phyloP scores from a whole-genome alignment of 768 basidiomycete species.

The Suillus fuscotomentosus region DNA sequence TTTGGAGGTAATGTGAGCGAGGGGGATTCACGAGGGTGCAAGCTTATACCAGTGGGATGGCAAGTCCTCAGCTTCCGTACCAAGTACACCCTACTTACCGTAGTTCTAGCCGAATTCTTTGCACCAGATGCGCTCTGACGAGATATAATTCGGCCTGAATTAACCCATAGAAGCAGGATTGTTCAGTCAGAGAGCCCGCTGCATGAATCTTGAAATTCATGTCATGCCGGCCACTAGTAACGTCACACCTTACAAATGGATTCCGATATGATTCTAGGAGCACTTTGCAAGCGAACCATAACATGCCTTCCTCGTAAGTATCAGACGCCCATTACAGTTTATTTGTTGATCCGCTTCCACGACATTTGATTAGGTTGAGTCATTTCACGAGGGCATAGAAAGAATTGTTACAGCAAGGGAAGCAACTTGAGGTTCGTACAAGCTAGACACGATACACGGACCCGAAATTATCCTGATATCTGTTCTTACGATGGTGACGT shows the following conservation, averaged over 20 bases:
- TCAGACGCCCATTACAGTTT: not conserved
- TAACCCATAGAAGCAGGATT: not conserved
- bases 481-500: not conserved
- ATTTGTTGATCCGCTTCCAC: not conserved
- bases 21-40: no score
- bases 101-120: not conserved
- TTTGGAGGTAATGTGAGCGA: no score
- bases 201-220: not conserved
- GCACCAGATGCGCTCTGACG: not conserved
- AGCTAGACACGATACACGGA: not conserved
- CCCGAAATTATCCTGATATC: not conserved
- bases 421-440: not conserved
- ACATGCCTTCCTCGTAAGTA: not conserved
- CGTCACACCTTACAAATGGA: not conserved
- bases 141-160: not conserved
- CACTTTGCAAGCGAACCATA: not conserved
- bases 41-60: no score
- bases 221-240: not conserved
- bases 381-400: not conserved
- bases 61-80: no score
- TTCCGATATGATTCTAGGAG: not conserved
- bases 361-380: not conserved
- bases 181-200: not conserved
- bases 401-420: not conserved
- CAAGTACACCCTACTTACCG: not conserved